Percentiles rank a stretch among this genome's conserved stretches.
Conservation (phyloP, 441 rosid genomes). For the Gossypium schwendimanii region DNA sequence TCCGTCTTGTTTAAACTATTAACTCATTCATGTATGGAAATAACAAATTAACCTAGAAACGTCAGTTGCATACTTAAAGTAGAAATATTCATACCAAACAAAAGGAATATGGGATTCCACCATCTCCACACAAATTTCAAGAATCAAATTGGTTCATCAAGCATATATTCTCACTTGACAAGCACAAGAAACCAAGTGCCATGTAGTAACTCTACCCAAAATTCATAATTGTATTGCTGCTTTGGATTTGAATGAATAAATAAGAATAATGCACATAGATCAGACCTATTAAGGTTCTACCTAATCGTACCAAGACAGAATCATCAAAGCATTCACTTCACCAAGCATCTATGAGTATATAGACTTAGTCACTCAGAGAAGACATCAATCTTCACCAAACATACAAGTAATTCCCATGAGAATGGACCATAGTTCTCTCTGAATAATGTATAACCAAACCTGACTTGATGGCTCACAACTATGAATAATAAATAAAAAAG, state of each 20-base stretch:
- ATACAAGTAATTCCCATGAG: neutral
- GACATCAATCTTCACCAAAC: neutral
- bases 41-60: conserved; percentile 3
- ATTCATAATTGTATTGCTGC: neutral
- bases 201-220: neutral
- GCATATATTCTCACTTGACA: neutral
- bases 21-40: conserved; percentile 3
- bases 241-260: neutral
- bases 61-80: neutral
- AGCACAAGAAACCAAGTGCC: neutral
- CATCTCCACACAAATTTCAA: neutral
- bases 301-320: neutral
- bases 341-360: neutral
- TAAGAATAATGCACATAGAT: neutral
- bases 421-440: neutral
- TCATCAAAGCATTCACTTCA: neutral
- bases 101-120: neutral
- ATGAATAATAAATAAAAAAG: neutral
- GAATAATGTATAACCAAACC: neutral
- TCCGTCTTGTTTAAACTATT: neutral
- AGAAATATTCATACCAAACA: conserved; percentile 4
- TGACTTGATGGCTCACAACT: neutral
- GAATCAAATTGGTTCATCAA: neutral
- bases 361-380: neutral
- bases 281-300: neutral